phyloP scores from a whole-genome alignment of 805 yeast species.

The Blastobotrys americana region DNA sequence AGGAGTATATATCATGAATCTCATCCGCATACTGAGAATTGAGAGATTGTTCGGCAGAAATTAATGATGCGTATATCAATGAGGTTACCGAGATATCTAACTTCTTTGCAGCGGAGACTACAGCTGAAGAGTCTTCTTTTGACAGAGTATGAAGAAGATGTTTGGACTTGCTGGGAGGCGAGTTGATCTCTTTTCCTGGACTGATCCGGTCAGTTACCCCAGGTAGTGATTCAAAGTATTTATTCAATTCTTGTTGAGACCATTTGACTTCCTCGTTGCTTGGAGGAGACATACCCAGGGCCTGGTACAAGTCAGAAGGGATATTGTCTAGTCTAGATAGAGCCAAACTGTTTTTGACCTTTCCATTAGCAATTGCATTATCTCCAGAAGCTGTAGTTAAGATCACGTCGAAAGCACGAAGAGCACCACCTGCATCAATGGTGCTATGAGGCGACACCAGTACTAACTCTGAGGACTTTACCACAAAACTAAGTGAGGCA shows the following conservation, averaged over 20 bases:
- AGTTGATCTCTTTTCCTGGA: not conserved
- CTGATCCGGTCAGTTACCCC: constrained; percentile 2
- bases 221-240: not conserved
- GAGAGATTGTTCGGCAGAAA: not conserved
- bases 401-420: not conserved
- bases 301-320: not conserved
- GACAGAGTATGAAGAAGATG: not conserved
- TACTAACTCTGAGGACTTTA: constrained; percentile 2
- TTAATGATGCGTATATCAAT: constrained; percentile 3
- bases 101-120: constrained; percentile 2
- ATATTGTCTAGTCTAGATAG: not conserved
- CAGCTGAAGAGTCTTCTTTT: constrained; percentile 2
- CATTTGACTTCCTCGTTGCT: not conserved
- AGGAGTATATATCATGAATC: constrained; percentile 3
- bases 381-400: not conserved
- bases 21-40: not conserved
- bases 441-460: constrained; percentile 4
- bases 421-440: constrained; percentile 7
- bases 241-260: not conserved
- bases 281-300: not conserved
- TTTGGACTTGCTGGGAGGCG: constrained; percentile 3
- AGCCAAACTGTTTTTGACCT: too few species aligned
- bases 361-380: not conserved
- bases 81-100: constrained; percentile 1
- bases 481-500: not conserved